A percentile compares a stretch with the other conserved stretches of the same genome.
These are phyloP conservation scores for Saccharomycopsis capsularis DNA, from an alignment of 805 yeast species.

Conservation along the genomic window DNA sequence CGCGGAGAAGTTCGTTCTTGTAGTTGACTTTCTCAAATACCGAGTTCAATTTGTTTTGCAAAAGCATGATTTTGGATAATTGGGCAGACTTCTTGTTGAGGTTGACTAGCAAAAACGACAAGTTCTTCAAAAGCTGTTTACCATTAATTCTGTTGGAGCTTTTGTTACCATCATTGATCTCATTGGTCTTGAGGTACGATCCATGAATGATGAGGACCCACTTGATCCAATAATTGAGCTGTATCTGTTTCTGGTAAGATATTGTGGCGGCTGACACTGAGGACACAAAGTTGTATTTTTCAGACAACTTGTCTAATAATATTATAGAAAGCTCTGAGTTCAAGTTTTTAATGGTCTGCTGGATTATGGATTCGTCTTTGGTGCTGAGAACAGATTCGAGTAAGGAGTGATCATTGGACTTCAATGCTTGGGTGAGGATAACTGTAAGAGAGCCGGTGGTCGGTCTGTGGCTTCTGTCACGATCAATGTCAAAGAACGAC, in stretches of 20 bases:
- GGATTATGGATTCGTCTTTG: slow-evolving; percentile 44
- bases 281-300: slow-evolving; percentile 28
- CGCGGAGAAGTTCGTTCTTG: slow-evolving; percentile 43
- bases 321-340: slow-evolving; percentile 47
- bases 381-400: slow-evolving; percentile 72
- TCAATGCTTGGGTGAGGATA: slow-evolving; percentile 81
- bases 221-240: slow-evolving; percentile 69
- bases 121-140: slow-evolving; percentile 42
- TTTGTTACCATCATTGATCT: slow-evolving; percentile 31
- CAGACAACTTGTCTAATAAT: slow-evolving; percentile 55
- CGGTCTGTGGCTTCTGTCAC: slow-evolving; percentile 32
- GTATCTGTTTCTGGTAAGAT: slow-evolving; percentile 34
- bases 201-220: slow-evolving; percentile 84
- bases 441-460: slow-evolving; percentile 75
- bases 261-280: slow-evolving; percentile 37
- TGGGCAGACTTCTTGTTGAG: slow-evolving; percentile 58
- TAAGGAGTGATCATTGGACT: slow-evolving; percentile 77
- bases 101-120: slow-evolving; percentile 47
- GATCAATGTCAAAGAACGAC: slow-evolving; percentile 18
- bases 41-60: slow-evolving; percentile 77
- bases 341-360: slow-evolving; percentile 48
- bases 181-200: slow-evolving; percentile 49
- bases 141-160: slow-evolving; percentile 33
- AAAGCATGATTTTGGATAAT: slow-evolving; percentile 63
- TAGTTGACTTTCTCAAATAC: slow-evolving; percentile 47